These are phyloP conservation scores for Trypanosoma avium DNA, from an alignment of 208 protist genomes.

Conservation along the genomic window DNA sequence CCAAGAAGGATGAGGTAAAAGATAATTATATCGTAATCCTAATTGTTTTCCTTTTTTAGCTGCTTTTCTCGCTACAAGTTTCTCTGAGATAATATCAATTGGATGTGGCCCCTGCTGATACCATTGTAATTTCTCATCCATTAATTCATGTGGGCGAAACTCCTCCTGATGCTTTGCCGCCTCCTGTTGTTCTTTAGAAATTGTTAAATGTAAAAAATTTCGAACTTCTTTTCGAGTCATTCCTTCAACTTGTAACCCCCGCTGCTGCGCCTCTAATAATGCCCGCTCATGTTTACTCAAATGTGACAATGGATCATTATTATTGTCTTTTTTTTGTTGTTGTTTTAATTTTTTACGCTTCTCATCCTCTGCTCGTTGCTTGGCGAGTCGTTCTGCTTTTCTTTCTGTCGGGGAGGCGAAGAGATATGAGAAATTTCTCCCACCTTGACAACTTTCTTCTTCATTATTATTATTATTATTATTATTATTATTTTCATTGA, in stretches of 20 bases:
- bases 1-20: constrained; percentile 86
- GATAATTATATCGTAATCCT: constrained; percentile 84
- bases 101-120: constrained; percentile 89
- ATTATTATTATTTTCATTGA: constrained; percentile 27
- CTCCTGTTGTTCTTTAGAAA: constrained; percentile 60
- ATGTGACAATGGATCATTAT: constrained; percentile 39
- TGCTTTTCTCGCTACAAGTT: constrained; percentile 76
- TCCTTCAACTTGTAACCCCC: constrained; percentile 72
- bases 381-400: constrained; percentile 54
- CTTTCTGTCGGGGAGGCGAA: constrained; percentile 81
- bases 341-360: constrained; percentile 26
- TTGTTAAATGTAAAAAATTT: constrained; percentile 69
- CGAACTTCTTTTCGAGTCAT: constrained; percentile 85
- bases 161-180: constrained; percentile 39
- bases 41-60: constrained; percentile 80
- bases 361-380: constrained; percentile 33
- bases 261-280: constrained; percentile 52
- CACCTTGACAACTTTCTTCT: constrained; percentile 12
- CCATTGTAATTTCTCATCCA: constrained; percentile 83
- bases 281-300: constrained; percentile 79
- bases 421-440: constrained; percentile 70
- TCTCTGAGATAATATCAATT: constrained; percentile 84
- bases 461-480: no score
- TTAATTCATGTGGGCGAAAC: constrained; percentile 78
- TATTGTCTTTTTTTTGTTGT: constrained; percentile 7